Evolutionary conservation across 1,284 basidiomycete species (phyloP), one percentile per base, ranked within the genome.

Genomic region (Dichomitus squalens): DNA sequence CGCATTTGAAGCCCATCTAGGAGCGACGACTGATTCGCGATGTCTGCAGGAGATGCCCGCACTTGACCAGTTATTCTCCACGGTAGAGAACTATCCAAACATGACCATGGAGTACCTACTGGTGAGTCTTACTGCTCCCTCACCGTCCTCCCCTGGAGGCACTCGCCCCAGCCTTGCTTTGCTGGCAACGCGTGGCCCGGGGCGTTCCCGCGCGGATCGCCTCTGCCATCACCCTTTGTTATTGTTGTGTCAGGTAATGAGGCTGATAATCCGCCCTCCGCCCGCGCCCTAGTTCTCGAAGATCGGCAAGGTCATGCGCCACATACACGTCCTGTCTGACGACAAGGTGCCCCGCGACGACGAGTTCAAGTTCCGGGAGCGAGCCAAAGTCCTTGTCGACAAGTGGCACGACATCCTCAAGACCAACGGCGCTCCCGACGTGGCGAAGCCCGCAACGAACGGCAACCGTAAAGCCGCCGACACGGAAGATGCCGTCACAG

Each of bases 291-390:
- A 94, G 86, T 90, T 88, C 78, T 96, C 96, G 61, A 98, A 98
- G 81, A 97, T 98, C 69, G 94, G 92, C 76, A 98, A 98, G 76
- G 96, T 99, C 51, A 96, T 98, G 92, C 92, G 95, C 70, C 93
- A 95, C 75, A 96, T 98, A 67, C 83, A 91, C 43, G 81, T 86
- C 29, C 80, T 96, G 20, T 62, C 76, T 18, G 76, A 76, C 39
- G 81, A 82, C 20, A 84, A 80, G 68, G 87, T 97, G 23, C 94
- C 96, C 12, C 80, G 87, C 55, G 90, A 98, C 68, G 87, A 85
- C 35, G 88, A 96, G 71, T 93, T 88, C 80, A 83, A 91, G 65
- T 96, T 98, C 81, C 87, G 87, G 53, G 83, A 88, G 25, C 88
- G 96, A 48, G 88, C 90, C 2, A 85, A 86, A 66, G 80, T 79